Conservation (phyloP, 2,329 filamentous ascomycete genomes). For the Pezicula neosporulosa region DNA sequence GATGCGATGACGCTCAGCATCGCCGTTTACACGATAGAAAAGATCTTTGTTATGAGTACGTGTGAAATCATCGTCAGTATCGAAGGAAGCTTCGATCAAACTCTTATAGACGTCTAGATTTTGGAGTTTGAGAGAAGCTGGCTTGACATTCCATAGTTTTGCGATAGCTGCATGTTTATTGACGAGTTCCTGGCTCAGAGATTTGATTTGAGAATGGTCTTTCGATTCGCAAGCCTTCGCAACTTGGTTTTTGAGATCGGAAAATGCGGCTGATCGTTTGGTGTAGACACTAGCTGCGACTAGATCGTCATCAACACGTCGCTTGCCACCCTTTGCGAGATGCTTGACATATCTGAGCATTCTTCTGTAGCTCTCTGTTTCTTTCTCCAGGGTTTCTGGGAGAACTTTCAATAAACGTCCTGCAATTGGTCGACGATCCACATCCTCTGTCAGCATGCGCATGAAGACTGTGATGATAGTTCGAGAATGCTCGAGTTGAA, state of each 20-base stretch:
- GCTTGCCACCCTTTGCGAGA: constrained; percentile 9
- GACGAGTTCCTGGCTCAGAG: constrained; percentile 6
- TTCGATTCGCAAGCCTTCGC: constrained; percentile 6
- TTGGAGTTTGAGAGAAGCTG: constrained; percentile 7
- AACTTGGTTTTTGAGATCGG: constrained; percentile 10
- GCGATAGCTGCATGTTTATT: constrained; percentile 11
- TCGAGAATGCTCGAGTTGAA: constrained; percentile 18
- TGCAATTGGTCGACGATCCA: constrained; percentile 7
- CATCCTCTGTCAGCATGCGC: constrained; percentile 8
- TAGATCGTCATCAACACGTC: constrained; percentile 13
- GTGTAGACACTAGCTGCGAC: constrained; percentile 14
- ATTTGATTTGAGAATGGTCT: constrained; percentile 8
- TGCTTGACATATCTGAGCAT: constrained; percentile 16
- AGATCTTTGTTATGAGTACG: constrained; percentile 4
- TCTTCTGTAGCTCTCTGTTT: constrained; percentile 11
- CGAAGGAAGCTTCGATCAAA: constrained; percentile 2
- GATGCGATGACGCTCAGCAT: constrained; percentile 11
- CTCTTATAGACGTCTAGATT: constrained; percentile 13
- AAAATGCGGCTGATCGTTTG: constrained; percentile 19
- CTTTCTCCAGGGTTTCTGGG: constrained; percentile 9
- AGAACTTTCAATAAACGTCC: constrained; percentile 10
- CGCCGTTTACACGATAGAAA: constrained; percentile 4
- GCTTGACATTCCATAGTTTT: constrained; percentile 8
- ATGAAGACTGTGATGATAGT: constrained; percentile 18
- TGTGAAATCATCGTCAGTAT: constrained; percentile 1